Evolutionary conservation across 2,329 filamentous ascomycete species (phyloP), one percentile per base, ranked within the genome.

Genomic region (Grosmannia serpens): DNA sequence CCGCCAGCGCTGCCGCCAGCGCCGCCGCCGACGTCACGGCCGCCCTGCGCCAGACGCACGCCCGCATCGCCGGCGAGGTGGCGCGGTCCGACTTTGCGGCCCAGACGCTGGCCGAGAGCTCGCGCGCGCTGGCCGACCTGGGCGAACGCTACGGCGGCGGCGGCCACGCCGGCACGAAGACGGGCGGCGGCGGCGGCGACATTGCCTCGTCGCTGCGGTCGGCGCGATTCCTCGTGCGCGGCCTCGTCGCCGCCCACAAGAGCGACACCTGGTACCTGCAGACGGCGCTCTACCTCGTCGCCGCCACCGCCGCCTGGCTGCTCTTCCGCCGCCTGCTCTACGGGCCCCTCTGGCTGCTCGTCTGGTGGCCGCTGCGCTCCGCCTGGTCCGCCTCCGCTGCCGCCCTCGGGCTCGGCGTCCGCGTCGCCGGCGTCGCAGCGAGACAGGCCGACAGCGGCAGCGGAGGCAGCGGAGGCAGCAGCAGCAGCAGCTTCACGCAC

Each of bases 191-290:
- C 44, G 97, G 97, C 72, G 84, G 79, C 29, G 84, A 84, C 56
- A 81, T 97, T 8, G 89, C 92, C 65, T 82, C 82, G 15, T 80
- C 96, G 68, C 78, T 99, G 44, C 78, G 82, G 3, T 87, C 82
- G 59, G 91, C 88, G 52, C 81, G 83, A 63, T 85, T 85, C 58
- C 76, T 99, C 22, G 81, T 96, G 9, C 83, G 84, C 8, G 89
- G 89, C 22, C 76, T 99, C 52, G 75, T 97, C 53, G 83, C 84
- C 61, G 94, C 89, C 63, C 90, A 95, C 69, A 99, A 99, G 78
- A 94, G 87, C 64, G 94, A 99, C 69, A 96, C 91, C 2, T 99
- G 94, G 94, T 99, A 99, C 70, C 81, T 99, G 38, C 88, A 94
- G 72, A 95, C 89, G 44, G 84, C 91, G 2, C 85, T 97, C 64